These are phyloP conservation scores for Apiospora arundinis DNA, from an alignment of 2,329 filamentous ascomycete species.

Conservation along the genomic window DNA sequence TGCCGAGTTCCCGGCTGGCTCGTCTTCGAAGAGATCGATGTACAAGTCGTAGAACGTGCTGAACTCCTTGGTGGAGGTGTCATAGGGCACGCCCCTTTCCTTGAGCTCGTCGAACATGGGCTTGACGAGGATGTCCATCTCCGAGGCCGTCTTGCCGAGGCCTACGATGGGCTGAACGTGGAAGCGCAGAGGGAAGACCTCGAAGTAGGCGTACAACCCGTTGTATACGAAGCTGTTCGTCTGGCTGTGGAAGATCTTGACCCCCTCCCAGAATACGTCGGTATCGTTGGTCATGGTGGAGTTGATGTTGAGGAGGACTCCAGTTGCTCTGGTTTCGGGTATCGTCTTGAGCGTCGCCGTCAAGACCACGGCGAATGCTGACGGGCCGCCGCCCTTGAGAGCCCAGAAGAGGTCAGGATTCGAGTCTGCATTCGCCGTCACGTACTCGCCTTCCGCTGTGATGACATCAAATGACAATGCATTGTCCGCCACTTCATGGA, in stretches of 20 bases:
- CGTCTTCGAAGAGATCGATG: constrained; percentile 45
- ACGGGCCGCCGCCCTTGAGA: constrained; percentile 58
- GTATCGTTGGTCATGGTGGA: constrained; percentile 43
- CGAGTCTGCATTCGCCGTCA: constrained; percentile 50
- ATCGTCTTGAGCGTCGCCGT: constrained; percentile 61
- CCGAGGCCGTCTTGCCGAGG: constrained; percentile 42
- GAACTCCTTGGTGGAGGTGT: constrained; percentile 38
- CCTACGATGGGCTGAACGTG: constrained; percentile 47
- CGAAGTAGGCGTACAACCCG: constrained; percentile 52
- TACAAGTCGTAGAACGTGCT: constrained; percentile 45
- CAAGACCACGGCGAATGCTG: constrained; percentile 58
- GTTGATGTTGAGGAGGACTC: constrained; percentile 49
- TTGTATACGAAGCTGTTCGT: constrained; percentile 47
- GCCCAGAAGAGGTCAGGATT: constrained; percentile 65
- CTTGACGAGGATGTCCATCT: constrained; percentile 43
- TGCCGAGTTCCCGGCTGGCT: constrained; percentile 41
- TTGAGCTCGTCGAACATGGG: constrained; percentile 44
- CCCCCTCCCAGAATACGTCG: constrained; percentile 53
- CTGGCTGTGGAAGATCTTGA: constrained; percentile 54
- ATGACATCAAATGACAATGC: constrained; percentile 54
- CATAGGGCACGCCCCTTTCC: constrained; percentile 37
- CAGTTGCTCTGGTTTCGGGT: constrained; percentile 50
- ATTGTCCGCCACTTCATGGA: constrained; percentile 50
- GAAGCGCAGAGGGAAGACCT: constrained; percentile 47
- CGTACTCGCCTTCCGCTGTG: constrained; percentile 49